phyloP scores from a whole-genome alignment of 805 yeast genomes.

The Maudiozyma bulderi region DNA sequence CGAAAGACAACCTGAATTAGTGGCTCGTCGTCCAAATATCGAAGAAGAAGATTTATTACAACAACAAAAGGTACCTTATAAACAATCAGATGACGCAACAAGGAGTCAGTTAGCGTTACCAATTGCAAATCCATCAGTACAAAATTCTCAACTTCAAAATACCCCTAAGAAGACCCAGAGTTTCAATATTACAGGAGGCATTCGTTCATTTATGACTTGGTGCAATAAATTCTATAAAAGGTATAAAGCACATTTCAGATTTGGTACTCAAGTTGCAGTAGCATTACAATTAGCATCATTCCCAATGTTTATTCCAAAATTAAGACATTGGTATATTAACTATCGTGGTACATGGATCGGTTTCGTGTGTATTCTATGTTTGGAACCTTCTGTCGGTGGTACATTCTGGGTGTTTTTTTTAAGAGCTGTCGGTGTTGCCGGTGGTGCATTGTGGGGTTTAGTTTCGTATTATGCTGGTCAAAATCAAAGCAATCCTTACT shows the following conservation, averaged over 20 bases:
- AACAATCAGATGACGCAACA: background rate
- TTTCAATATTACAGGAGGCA: background rate
- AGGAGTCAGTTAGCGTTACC: background rate
- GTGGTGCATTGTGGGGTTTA: constrained; percentile 43
- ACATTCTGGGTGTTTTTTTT: constrained; percentile 39
- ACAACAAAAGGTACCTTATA: constrained; percentile 9
- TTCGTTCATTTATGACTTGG: constrained; percentile 4
- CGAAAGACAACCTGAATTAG: constrained; percentile 5
- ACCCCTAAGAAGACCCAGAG: background rate
- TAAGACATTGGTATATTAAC: constrained; percentile 40
- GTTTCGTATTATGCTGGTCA: constrained; percentile 37
- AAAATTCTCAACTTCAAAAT: too few relatives aligned
- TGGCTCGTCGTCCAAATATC: constrained; percentile 16
- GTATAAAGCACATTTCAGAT: constrained; percentile 32
- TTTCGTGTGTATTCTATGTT: constrained; percentile 40
- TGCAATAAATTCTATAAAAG: constrained; percentile 13
- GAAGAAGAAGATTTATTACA: constrained; percentile 23
- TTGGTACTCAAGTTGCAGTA: constrained; percentile 37
- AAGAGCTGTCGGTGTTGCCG: constrained; percentile 38
- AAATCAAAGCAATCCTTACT: constrained; percentile 32
- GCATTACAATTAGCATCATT: constrained; percentile 40
- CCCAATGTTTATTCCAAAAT: constrained; percentile 41
- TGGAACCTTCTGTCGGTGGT: constrained; percentile 44
- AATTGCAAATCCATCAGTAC: background rate
- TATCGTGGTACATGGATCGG: constrained; percentile 46